Evolutionary conservation across 192 early-diverging fungal genomes (phyloP).

Genomic region (Pilaira anomala): DNA sequence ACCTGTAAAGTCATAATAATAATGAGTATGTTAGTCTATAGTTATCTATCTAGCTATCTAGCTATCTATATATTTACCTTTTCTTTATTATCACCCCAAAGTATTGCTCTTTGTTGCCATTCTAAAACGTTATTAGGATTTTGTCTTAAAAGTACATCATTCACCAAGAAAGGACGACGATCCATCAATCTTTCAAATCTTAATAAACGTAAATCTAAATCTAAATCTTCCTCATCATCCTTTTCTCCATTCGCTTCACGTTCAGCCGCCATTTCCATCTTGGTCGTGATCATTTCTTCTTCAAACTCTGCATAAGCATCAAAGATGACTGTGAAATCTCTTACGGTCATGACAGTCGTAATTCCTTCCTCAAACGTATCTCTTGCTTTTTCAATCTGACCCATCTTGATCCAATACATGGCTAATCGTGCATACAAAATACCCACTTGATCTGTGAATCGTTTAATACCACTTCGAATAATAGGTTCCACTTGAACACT

Average conservation of each 20-base stretch:
- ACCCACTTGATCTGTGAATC: conserved; percentile 85
- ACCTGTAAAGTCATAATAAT: no score
- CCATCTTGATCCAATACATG: conserved; percentile 70
- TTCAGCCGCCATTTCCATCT: conserved; percentile 67
- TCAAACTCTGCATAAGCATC: conserved; percentile 94
- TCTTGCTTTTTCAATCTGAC: conserved; percentile 81
- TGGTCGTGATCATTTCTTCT: conserved; percentile 70
- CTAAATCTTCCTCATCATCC: conserved; percentile 55
- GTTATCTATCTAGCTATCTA: not conserved
- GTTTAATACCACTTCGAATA: conserved; percentile 78
- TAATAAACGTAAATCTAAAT: conserved; percentile 79
- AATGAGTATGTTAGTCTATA: not conserved
- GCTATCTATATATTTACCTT: conserved; percentile 29
- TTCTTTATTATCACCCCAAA: conserved; percentile 59
- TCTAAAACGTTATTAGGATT: conserved; percentile 88
- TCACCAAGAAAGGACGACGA: conserved; percentile 88
- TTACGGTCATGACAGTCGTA: conserved; percentile 70
- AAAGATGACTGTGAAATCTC: conserved; percentile 94
- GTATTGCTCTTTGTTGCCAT: conserved; percentile 84
- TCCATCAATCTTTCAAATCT: conserved; percentile 91
- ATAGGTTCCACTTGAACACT: conserved; percentile 74
- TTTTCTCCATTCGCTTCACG: conserved; percentile 41
- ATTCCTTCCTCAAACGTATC: conserved; percentile 96
- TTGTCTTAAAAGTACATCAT: conserved; percentile 87
- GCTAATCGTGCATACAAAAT: conserved; percentile 85